Percentiles rank a stretch among this genome's conserved stretches.
Conservation (phyloP, 1,284 basidiomycete genomes). For the Trametes polyzona region DNA sequence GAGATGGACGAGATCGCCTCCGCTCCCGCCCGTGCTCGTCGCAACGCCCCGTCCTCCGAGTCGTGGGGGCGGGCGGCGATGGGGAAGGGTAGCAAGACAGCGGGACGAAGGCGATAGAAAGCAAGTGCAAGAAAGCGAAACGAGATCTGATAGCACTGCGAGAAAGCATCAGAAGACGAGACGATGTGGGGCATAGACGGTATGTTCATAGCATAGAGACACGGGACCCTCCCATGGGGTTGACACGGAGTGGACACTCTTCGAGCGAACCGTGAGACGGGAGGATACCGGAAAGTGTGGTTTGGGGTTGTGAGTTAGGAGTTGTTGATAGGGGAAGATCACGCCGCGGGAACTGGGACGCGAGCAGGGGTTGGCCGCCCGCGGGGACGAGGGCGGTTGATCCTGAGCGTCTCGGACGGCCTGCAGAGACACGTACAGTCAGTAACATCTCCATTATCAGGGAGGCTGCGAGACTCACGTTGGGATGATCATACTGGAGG, state of each 20-base stretch:
- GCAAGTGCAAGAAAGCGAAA: constrained; percentile 17
- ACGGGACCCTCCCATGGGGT: constrained; percentile 4
- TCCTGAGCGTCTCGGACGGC: constrained; percentile 60
- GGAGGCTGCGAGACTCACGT: constrained; percentile 51
- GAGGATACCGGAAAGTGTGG: constrained; percentile 3
- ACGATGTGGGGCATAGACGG: constrained; percentile 30
- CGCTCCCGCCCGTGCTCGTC: neutral
- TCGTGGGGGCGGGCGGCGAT: neutral
- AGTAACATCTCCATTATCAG: neutral
- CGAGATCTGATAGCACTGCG: constrained; percentile 17
- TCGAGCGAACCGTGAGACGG: constrained; percentile 9
- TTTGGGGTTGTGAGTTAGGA: constrained; percentile 1
- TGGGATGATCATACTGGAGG: constrained; percentile 45
- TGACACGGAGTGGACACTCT: constrained; percentile 4
- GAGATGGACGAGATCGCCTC: constrained; percentile 22
- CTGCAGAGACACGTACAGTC: constrained; percentile 42
- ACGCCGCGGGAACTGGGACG: constrained; percentile 26
- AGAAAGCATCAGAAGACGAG: constrained; percentile 24
- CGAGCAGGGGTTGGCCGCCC: constrained; percentile 55
- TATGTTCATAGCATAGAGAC: constrained; percentile 34
- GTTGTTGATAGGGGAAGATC: constrained; percentile 14
- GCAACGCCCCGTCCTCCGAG: neutral
- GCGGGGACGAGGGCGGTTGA: constrained; percentile 69
- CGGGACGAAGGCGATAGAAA: constrained; percentile 1
- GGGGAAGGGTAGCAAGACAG: neutral